phyloP scores from a whole-genome alignment of 345 rosid genomes.

The Cardamine chenopodiifolia region DNA sequence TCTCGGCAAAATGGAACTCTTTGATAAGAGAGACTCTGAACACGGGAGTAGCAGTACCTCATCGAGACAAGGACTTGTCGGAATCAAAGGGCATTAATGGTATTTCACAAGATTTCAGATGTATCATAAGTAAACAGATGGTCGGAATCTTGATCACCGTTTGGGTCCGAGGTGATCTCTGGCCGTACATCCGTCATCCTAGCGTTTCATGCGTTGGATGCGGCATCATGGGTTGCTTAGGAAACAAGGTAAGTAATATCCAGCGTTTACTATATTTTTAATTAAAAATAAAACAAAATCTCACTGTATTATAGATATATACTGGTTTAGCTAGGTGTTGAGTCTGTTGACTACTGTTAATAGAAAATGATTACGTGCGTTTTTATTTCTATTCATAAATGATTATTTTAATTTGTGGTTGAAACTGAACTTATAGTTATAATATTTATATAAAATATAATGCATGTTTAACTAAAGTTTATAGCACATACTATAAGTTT shows the following conservation, averaged over 20 bases:
- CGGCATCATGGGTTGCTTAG: conserved; percentile 81
- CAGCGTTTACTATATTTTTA: neutral
- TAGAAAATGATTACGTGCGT: conserved; percentile 9
- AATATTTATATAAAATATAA: neutral
- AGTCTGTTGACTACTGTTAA: conserved; percentile 36
- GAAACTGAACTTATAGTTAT: conserved; percentile 13
- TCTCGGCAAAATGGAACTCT: conserved; percentile 68
- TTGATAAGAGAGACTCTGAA: conserved; percentile 61
- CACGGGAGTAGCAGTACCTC: conserved; percentile 34
- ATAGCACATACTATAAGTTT: neutral
- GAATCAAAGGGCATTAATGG: conserved; percentile 28
- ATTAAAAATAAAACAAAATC: neutral
- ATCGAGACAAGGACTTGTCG: conserved; percentile 3
- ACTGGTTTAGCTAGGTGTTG: conserved; percentile 21
- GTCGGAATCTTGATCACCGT: conserved; percentile 74
- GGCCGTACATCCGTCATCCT: conserved; percentile 54
- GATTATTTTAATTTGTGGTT: conserved; percentile 24
- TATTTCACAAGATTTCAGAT: conserved; percentile 45
- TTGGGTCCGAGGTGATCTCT: conserved; percentile 64
- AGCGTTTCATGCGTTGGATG: conserved; percentile 80
- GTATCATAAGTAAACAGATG: conserved; percentile 79
- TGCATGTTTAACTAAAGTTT: neutral
- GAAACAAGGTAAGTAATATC: conserved; percentile 61
- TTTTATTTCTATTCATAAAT: neutral
- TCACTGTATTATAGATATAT: conserved; percentile 20